A percentile compares a stretch with the other conserved stretches of the same genome.
These are phyloP conservation scores for Rasamsonia emersonii DNA, from an alignment of 2,329 filamentous ascomycete species.

Conservation along the genomic window DNA sequence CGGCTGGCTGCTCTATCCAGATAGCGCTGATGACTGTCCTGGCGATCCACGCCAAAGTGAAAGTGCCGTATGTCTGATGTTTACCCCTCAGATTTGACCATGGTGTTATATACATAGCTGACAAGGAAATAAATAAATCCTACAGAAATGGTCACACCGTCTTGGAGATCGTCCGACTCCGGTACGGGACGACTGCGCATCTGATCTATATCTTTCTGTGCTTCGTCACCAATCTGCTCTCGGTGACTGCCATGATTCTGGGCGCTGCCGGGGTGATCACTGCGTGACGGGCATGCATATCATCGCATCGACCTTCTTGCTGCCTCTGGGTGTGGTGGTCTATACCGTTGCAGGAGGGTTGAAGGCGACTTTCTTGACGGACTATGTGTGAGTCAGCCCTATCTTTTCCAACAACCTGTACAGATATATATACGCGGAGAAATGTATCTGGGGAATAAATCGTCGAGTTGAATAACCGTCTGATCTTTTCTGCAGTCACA, in stretches of 20 bases:
- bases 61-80: conserved; percentile 5
- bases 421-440: too few species aligned
- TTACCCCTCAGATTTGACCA: not conserved
- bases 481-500: conserved; percentile 4
- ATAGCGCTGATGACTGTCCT: conserved; percentile 7
- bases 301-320: conserved; percentile 5
- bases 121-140: not conserved
- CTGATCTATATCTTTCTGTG: conserved; percentile 8
- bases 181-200: conserved; percentile 6
- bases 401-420: not conserved
- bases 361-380: conserved; percentile 7
- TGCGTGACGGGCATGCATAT: conserved; percentile 6
- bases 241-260: conserved; percentile 7
- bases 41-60: conserved; percentile 8
- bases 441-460: too few species aligned
- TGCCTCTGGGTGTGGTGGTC: conserved; percentile 7
- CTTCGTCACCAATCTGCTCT: conserved; percentile 6
- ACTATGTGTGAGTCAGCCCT: conserved; percentile 7
- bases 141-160: conserved; percentile 8
- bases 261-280: conserved; percentile 5
- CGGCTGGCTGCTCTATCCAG: conserved; percentile 5
- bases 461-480: too few species aligned
- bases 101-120: not conserved
- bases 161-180: conserved; percentile 5
- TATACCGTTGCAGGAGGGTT: conserved; percentile 6